Evolutionary conservation across 2,329 filamentous ascomycete genomes (phyloP), one percentile per base, ranked within the genome.

Genomic region (Cercospora sp.): DNA sequence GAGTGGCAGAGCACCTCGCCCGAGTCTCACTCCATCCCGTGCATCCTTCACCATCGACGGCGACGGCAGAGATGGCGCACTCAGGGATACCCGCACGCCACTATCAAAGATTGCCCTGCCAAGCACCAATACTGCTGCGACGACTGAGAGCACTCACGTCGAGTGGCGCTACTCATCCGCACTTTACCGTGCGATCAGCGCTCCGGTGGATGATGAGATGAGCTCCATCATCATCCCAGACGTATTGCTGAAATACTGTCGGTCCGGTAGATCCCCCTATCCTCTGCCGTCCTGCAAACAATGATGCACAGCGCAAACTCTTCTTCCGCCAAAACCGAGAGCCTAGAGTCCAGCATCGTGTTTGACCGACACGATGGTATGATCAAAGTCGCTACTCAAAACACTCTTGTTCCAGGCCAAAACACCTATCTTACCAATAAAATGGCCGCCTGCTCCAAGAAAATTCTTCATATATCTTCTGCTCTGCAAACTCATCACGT

Each of bases 231-330:
- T 32, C 59, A 61, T 61, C 9, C 59, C 34, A 61, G 59, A 32
- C 59, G 13, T 45, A 28, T 12, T 62, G 37, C 24, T 49, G 37
- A 28, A 16, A 9, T 62, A 6, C 60, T 43, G n/a, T 61, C 60
- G 60, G 60, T 32, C 60, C 60, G 60, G 60, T 18, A 16, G 40
- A 62, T 62, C 60, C 60, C 40, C 60, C 60, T 62, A 49, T 51
- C 12, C 58, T 53, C 24, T n/a, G 10, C 21, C 49, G 10, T 26
- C 49, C 21, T 24, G 21, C 49, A 24, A 3, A 28, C 49, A 28
- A 16, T 53, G 49, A 28, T 28, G 49, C 21, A 53, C 49, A 53
- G 24, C 49, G 49, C 49, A 28, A 53, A 53, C 49, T 28, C 49
- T 53, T 24, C 49, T 26, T 16, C 49, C 49, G 49, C 49, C 49